Conservation (phyloP, 1,284 basidiomycete genomes). For the Waitea zeae region DNA sequence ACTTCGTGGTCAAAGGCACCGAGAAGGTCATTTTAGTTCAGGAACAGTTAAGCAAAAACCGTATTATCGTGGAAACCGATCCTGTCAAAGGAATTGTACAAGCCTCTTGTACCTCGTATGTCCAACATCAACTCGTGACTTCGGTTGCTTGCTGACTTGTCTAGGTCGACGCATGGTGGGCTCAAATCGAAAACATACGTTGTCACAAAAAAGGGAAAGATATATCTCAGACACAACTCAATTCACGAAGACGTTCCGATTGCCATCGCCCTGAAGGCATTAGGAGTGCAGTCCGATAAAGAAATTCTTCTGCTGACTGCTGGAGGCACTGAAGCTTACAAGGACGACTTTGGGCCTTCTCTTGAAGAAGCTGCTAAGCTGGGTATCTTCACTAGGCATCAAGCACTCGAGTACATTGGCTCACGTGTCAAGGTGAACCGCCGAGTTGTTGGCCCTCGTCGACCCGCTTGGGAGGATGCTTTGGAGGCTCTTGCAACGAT, state of each 20-base stretch:
- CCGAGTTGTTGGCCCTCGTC: conserved; percentile 59
- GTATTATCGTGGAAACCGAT: conserved; percentile 96
- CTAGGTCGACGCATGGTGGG: conserved; percentile 87
- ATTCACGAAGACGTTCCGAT: conserved; percentile 97
- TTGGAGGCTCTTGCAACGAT: conserved; percentile 93
- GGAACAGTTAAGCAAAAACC: conserved; percentile 97
- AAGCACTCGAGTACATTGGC: conserved; percentile 94
- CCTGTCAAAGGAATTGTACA: conserved; percentile 83
- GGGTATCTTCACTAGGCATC: conserved; percentile 84
- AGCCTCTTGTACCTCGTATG: conserved; percentile 93
- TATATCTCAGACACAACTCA: conserved; percentile 97
- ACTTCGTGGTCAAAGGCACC: conserved; percentile 98
- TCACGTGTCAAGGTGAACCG: conserved; percentile 81
- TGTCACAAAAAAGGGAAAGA: conserved; percentile 82
- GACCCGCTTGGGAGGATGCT: conserved; percentile 89
- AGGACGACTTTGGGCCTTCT: conserved; percentile 78
- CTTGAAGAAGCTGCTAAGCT: conserved; percentile 88
- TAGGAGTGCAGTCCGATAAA: conserved; percentile 95
- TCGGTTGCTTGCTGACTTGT: conserved; percentile 3
- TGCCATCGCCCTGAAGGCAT: conserved; percentile 89
- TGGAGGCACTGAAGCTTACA: conserved; percentile 85
- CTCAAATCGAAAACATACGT: conserved; percentile 99
- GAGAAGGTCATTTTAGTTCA: conserved; percentile 99
- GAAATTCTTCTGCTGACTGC: conserved; percentile 94
- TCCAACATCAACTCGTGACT: conserved; percentile 7